Percentiles rank a stretch among this genome's conserved stretches.
Evolutionary conservation across 2,329 filamentous ascomycete species (phyloP).

Genomic region (Claviceps spartinae): DNA sequence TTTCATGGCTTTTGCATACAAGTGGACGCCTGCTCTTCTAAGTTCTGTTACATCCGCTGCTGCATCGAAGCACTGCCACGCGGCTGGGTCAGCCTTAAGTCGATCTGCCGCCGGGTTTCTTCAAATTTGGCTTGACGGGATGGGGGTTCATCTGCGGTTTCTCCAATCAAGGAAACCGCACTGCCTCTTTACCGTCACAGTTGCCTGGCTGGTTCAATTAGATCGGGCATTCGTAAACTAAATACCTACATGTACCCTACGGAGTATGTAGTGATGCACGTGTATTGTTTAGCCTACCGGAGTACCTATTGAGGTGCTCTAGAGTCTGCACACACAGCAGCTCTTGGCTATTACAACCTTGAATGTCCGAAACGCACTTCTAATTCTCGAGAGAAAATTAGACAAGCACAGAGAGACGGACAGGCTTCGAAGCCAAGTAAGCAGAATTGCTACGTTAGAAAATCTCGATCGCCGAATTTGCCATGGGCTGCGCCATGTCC

Average conservation of each 20-base stretch:
- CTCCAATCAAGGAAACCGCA: neutral
- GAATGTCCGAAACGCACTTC: no score
- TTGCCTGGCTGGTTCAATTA: neutral
- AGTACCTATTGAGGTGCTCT: no score
- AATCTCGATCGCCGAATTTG: neutral
- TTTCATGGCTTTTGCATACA: neutral
- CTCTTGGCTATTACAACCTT: no score
- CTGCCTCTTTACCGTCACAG: neutral
- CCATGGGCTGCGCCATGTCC: neutral
- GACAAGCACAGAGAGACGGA: neutral
- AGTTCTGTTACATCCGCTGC: neutral
- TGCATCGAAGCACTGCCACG: constrained; percentile 2
- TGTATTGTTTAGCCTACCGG: no score
- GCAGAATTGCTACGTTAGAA: neutral
- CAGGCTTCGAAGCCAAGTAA: neutral
- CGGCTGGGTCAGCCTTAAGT: neutral
- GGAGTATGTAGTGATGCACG: no score
- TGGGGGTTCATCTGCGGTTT: neutral
- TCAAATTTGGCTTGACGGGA: neutral
- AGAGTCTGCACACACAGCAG: no score
- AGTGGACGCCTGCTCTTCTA: neutral
- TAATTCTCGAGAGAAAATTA: neutral
- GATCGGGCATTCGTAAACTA: neutral
- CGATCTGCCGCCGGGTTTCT: neutral
- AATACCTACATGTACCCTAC: neutral